Evolutionary conservation across 805 yeast genomes (phyloP), one percentile per base, ranked within the genome.

Genomic region (Blastobotrys terrestris): DNA sequence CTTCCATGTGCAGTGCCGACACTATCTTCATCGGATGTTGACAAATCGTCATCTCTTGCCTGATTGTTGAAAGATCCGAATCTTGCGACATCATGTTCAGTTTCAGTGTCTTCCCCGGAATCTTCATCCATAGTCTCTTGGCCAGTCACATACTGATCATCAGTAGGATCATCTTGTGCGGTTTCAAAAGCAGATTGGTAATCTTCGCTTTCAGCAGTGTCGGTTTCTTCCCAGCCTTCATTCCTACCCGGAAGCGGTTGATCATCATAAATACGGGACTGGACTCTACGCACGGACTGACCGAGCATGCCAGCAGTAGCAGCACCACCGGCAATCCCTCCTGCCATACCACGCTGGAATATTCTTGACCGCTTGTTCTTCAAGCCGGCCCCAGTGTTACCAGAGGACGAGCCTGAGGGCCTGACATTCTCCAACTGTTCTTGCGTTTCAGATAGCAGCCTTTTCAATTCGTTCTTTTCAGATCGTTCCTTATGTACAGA

Each of bases 401-500:
- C n/a, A 31, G 44, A 22, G 5, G 44, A 18, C 15, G 47, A 11
- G 19, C 21, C 31, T 46, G n/a, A n/a, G n/a, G n/a, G n/a, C n/a
- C 48, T 3, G 3, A 46, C 14, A 31, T 43, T 21, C 15, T 63
- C 64, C 31, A 62, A 53, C 49, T 63, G 65, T n/a, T 53, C 58
- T 46, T 63, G 56, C 3, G 63, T 53, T 16, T 65, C 66, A 3
- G 61, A 47, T 2, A 66, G 52, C 46, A 54, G 57, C 3, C 67
- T 57, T 46, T 68, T 66, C 45, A 70, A 57, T n/a, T 70, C 72
- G 21, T 67, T 61, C 50, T 73, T 73, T 45, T 76, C 77, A 8
- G 67, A 61, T 57, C 71, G 75, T 48, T 70, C 66, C 62, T 78
- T 80, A 54, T 77, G 63, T 7, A 80, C 61, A 1, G 76, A 71